These are phyloP conservation scores for Rhodamnia rubescens DNA, from an alignment of 345 rosid species.

Conservation along the genomic window DNA sequence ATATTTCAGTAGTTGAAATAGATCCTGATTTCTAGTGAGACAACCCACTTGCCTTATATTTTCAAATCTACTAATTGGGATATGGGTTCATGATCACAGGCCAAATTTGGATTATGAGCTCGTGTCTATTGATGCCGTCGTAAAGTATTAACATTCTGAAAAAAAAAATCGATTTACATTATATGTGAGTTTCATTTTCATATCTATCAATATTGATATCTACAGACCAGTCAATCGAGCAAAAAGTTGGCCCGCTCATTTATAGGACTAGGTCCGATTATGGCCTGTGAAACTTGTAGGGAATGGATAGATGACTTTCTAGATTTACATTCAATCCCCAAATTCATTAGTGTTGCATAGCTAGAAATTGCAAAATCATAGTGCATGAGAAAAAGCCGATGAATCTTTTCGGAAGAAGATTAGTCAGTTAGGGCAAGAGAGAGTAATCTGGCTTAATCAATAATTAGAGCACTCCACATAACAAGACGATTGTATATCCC, in stretches of 20 bases:
- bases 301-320: not conserved
- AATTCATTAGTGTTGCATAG: not conserved
- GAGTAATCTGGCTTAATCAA: not conserved
- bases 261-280: not conserved
- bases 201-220: not conserved
- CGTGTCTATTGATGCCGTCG: not conserved
- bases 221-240: not conserved
- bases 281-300: not conserved
- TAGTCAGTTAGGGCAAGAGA: not conserved
- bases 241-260: not conserved
- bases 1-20: no score
- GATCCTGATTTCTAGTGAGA: not conserved
- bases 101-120: not conserved
- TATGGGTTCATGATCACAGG: not conserved
- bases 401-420: not conserved
- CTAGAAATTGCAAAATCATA: not conserved
- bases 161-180: not conserved
- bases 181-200: not conserved
- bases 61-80: not conserved
- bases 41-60: not conserved
- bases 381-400: not conserved
- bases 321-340: not conserved
- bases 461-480: not conserved
- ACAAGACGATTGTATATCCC: not conserved
- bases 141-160: not conserved